Evolutionary conservation across 495 filamentous ascomycete genomes (phyloP).

Genomic region (Lasiosphaeria hispida): DNA sequence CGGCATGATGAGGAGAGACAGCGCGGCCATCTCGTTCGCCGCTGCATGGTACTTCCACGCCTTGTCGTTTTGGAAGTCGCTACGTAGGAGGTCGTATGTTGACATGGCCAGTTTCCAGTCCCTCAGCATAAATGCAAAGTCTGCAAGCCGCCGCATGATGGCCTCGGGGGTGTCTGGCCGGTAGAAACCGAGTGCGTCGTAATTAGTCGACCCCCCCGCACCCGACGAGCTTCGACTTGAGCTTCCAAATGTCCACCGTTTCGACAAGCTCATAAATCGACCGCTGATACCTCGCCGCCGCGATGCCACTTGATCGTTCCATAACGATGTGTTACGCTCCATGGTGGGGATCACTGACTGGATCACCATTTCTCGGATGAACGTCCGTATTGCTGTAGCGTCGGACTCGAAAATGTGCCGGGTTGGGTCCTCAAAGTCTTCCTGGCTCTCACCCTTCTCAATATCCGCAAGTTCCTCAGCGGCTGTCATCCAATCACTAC

Average conservation of each 20-base stretch:
- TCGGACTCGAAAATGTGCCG: constrained; percentile 91
- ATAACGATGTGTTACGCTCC: constrained; percentile 84
- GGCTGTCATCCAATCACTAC: constrained; percentile 85
- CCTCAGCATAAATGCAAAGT: constrained; percentile 93
- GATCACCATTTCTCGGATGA: constrained; percentile 88
- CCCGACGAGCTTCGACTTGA: constrained; percentile 46
- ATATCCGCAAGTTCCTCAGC: constrained; percentile 77
- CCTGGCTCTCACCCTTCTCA: constrained; percentile 52
- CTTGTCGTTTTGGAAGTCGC: constrained; percentile 90
- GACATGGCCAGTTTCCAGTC: constrained; percentile 92
- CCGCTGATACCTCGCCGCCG: constrained; percentile 81
- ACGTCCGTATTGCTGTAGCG: constrained; percentile 76
- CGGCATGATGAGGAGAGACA: constrained; percentile 74
- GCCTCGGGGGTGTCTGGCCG: constrained; percentile 81
- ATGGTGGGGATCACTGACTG: constrained; percentile 92
- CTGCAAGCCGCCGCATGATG: constrained; percentile 86
- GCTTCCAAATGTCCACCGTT: constrained; percentile 75
- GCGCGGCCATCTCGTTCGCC: constrained; percentile 86
- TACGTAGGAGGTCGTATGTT: constrained; percentile 82
- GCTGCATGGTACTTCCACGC: constrained; percentile 95
- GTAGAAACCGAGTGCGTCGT: constrained; percentile 81
- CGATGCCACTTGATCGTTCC: constrained; percentile 98
- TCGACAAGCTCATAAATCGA: constrained; percentile 86
- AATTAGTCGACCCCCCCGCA: constrained; percentile 56
- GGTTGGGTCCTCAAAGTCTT: constrained; percentile 67